These are phyloP conservation scores for Excoecaria cochinchinensis DNA, from an alignment of 345 rosid genomes.

Conservation along the genomic window DNA sequence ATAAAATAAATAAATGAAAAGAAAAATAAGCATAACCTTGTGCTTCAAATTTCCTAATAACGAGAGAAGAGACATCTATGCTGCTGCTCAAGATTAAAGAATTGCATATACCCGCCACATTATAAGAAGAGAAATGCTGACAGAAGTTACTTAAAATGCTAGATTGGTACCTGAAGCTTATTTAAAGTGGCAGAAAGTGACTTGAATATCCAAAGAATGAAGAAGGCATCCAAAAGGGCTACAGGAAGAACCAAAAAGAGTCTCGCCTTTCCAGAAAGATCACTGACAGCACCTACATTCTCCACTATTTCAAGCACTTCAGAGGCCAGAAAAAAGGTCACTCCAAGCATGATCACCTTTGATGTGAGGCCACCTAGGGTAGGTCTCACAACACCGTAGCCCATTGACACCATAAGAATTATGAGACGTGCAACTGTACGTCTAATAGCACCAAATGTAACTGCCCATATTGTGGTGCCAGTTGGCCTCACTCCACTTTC, in stretches of 20 bases:
- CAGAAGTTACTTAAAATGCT: conserved; percentile 5
- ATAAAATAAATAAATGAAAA: not conserved
- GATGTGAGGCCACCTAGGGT: conserved; percentile 88
- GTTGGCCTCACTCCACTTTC: conserved; percentile 84
- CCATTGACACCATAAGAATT: conserved; percentile 90
- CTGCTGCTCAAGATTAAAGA: not conserved
- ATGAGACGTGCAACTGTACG: conserved; percentile 74
- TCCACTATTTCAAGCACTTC: conserved; percentile 90
- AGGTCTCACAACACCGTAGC: conserved; percentile 97
- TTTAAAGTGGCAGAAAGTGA: conserved; percentile 86
- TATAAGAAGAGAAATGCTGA: not conserved
- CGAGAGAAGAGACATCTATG: not conserved
- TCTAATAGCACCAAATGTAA: conserved; percentile 73
- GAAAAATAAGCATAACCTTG: not conserved
- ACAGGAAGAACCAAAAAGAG: conserved; percentile 80
- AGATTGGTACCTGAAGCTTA: conserved; percentile 74
- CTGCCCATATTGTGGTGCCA: conserved; percentile 91
- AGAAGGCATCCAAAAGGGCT: conserved; percentile 88
- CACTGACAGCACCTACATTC: conserved; percentile 87
- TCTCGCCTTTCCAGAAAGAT: conserved; percentile 88
- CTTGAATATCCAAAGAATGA: conserved; percentile 90
- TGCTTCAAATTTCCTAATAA: not conserved
- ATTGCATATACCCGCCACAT: not conserved
- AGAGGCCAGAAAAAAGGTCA: conserved; percentile 81
- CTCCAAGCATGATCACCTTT: conserved; percentile 86